Evolutionary conservation across 768 basidiomycete genomes (phyloP).

Genomic region (Lentinus brumalis): DNA sequence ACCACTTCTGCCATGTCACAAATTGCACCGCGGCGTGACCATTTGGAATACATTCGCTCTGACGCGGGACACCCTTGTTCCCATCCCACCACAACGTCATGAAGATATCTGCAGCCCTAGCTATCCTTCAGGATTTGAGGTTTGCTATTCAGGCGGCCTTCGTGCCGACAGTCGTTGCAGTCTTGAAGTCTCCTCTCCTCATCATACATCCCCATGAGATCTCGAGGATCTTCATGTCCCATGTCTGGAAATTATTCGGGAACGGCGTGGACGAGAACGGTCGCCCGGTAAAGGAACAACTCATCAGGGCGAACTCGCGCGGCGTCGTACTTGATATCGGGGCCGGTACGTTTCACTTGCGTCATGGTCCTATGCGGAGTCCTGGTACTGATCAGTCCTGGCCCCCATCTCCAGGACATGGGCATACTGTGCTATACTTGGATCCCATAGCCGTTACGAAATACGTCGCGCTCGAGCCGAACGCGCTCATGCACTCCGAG

Average conservation of each 20-base stretch:
- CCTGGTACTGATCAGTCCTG: neutral
- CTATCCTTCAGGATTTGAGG: slow-evolving; percentile 45
- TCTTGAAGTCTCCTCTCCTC: slow-evolving; percentile 45
- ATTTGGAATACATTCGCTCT: too few relatives aligned
- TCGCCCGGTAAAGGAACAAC: slow-evolving; percentile 41
- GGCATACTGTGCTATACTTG: slow-evolving; percentile 65
- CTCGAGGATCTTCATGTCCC: slow-evolving; percentile 57
- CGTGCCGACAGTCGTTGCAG: slow-evolving; percentile 47
- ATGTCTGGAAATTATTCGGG: slow-evolving; percentile 58
- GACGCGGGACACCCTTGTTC: too few relatives aligned
- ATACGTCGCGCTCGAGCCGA: slow-evolving; percentile 78
- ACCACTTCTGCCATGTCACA: too few relatives aligned
- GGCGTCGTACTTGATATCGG: slow-evolving; percentile 71
- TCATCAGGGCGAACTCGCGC: slow-evolving; percentile 56
- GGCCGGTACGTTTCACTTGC: slow-evolving; percentile 47
- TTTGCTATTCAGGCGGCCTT: slow-evolving; percentile 39
- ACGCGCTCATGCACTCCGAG: slow-evolving; percentile 58
- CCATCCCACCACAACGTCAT: slow-evolving; percentile 30
- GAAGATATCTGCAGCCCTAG: slow-evolving; percentile 48
- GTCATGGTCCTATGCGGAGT: too few relatives aligned
- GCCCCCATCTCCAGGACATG: slow-evolving; percentile 46
- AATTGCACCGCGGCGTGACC: too few relatives aligned
- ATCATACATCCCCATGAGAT: slow-evolving; percentile 47
- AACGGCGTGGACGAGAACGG: slow-evolving; percentile 46
- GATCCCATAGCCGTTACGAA: slow-evolving; percentile 53